Evolutionary conservation across 2,329 filamentous ascomycete genomes (phyloP), one percentile per base, ranked within the genome.

Genomic region (Waltergamsia citrina): DNA sequence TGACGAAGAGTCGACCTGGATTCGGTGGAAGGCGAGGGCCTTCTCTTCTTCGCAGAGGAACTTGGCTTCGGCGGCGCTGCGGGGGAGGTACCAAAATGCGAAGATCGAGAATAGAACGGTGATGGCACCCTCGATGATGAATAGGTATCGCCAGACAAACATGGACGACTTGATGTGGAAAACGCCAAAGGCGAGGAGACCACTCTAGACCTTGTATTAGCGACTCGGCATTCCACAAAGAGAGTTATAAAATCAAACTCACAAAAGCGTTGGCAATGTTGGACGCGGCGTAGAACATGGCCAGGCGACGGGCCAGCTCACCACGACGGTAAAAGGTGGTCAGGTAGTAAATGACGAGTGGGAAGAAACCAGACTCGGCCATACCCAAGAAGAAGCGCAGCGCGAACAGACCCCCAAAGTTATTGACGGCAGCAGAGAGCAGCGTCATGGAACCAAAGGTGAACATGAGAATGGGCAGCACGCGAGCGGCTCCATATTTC

Each of bases 241-340:
- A 17, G 29, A n/a, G n/a, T n/a, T n/a, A n/a, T 17, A 31, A 15
- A 29, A 8, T 16, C 15, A 15, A n/a, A 31, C 29, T 18, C n/a
- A 37, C 35, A 29, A 67, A 67, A n/a, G 63, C 63, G 32, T 74
- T 77, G 16, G 83, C 82, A 38, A 88, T 81, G 47, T 81, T 83
- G 17, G 72, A 78, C 0, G 81, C 81, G 0, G 81, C 83, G 45
- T 87, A 88, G 60, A 86, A 86, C 41, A 85, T 58, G 32, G 80
- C 80, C 3, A 45, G 57, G 3, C 64, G 51, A 4, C 65, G 50
- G 0, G 62, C 63, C 2, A 67, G 49, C 38, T 67, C 63, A 21
- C 60, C 60, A 16, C 62, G 56, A 16, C 62, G 61, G 41, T 69
- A 74, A 28, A 74, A 73, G 0, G 69, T 56, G 0, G 69, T 55